phyloP scores from a whole-genome alignment of 257 asterid genomes.

The Nicotiana otophora region DNA sequence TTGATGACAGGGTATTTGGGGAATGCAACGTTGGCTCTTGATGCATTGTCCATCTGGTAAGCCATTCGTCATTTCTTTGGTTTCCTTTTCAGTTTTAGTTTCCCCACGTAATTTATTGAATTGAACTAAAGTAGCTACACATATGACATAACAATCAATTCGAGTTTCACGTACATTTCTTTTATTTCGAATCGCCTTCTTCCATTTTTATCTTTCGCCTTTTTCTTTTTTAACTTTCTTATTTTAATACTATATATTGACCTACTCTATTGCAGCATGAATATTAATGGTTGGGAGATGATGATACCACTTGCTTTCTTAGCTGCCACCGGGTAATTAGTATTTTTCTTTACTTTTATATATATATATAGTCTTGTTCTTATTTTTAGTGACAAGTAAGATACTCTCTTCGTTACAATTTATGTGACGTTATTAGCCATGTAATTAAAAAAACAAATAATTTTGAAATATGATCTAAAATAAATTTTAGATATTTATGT shows the following conservation, averaged over 20 bases:
- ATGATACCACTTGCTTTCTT: constrained; percentile 50
- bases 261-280: constrained; percentile 28
- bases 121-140: neutral
- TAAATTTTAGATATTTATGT: too few relatives aligned
- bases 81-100: neutral
- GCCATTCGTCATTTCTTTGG: neutral
- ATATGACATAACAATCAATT: neutral
- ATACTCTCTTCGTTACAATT: too few relatives aligned
- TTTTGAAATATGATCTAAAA: too few relatives aligned
- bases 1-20: constrained; percentile 42
- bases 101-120: neutral
- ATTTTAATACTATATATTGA: neutral
- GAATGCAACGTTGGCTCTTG: constrained; percentile 42
- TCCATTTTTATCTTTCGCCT: too few relatives aligned
- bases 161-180: neutral
- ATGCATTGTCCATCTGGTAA: constrained; percentile 52
- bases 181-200: neutral
- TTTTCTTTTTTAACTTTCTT: neutral
- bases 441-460: too few relatives aligned
- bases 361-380: neutral
- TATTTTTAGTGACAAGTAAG: neutral
- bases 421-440: too few relatives aligned
- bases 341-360: neutral
- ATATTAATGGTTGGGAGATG: constrained; percentile 52
- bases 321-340: constrained; percentile 45